Evolutionary conservation across 2,329 filamentous ascomycete species (phyloP).

Genomic region (Orbilia oligospora): DNA sequence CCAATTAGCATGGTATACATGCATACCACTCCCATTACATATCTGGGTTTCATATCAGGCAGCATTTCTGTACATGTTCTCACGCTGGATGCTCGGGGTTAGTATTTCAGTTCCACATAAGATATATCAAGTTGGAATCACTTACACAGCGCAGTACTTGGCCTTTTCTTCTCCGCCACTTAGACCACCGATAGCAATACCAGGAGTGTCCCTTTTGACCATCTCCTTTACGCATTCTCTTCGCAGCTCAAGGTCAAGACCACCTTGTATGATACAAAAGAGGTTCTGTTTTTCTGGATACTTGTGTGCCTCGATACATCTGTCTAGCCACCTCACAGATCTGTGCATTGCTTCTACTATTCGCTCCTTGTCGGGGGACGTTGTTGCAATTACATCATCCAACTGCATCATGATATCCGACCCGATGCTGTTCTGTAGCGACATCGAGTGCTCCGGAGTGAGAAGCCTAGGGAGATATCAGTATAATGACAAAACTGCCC

Average conservation of each 20-base stretch:
- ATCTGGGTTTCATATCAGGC: conserved; percentile 92
- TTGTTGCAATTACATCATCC: conserved; percentile 97
- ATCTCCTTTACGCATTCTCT: conserved; percentile 87
- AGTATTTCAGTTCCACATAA: not conserved
- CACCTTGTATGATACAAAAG: conserved; percentile 98
- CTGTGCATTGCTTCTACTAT: conserved; percentile 97
- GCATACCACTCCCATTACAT: conserved; percentile 93
- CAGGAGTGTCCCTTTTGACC: conserved; percentile 90
- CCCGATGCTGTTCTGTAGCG: conserved; percentile 94
- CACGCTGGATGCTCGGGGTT: conserved; percentile 72
- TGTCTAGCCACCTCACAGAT: conserved; percentile 94
- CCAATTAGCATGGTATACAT: not conserved
- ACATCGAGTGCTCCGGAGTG: conserved; percentile 96
- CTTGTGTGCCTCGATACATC: conserved; percentile 90
- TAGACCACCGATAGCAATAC: conserved; percentile 94
- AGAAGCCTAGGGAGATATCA: conserved; percentile 74
- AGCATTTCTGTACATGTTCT: conserved; percentile 83
- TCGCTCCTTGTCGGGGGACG: conserved; percentile 86
- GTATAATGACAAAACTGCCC: not conserved
- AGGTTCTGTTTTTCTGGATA: conserved; percentile 86
- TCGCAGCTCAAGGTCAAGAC: conserved; percentile 88
- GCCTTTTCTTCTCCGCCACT: conserved; percentile 95
- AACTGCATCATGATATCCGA: conserved; percentile 99
- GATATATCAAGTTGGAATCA: not conserved
- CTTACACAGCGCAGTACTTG: conserved; percentile 86